A percentile compares a stretch with the other conserved stretches of the same genome.
phyloP scores from a whole-genome alignment of 2,329 filamentous ascomycete species.

The Pseudophaeomoniella oleicola region DNA sequence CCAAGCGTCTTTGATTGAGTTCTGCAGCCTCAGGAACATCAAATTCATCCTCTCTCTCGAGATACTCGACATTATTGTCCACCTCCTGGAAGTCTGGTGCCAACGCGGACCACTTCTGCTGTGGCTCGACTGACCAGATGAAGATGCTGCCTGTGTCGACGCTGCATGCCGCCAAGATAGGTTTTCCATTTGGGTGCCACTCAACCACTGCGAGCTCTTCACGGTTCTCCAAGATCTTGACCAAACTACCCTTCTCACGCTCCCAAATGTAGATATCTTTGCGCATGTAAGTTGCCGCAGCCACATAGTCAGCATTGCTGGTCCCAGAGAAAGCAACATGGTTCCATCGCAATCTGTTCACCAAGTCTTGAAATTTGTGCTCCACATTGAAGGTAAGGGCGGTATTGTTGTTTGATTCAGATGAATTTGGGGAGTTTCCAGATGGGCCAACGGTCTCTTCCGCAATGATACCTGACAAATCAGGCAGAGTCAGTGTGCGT shows the following conservation, averaged over 20 bases:
- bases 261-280: slow-evolving; percentile 99
- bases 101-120: slow-evolving; percentile 92
- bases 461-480: slow-evolving; percentile 34
- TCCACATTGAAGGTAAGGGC: slow-evolving; percentile 50
- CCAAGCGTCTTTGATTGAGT: slow-evolving; percentile 76
- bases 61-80: slow-evolving; percentile 95
- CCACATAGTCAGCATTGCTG: slow-evolving; percentile 58
- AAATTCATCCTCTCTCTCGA: slow-evolving; percentile 92
- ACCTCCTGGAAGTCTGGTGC: slow-evolving; percentile 96
- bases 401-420: slow-evolving; percentile 44
- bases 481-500: slow-evolving; percentile 77
- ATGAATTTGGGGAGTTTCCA: slow-evolving; percentile 4
- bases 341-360: slow-evolving; percentile 92
- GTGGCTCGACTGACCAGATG: slow-evolving; percentile 89
- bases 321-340: slow-evolving; percentile 80
- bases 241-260: slow-evolving; percentile 77
- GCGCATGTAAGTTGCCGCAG: slow-evolving; percentile 94
- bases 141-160: slow-evolving; percentile 88
- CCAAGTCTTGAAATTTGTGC: slow-evolving; percentile 96
- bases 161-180: slow-evolving; percentile 79
- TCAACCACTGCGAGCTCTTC: slow-evolving; percentile 95
- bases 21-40: slow-evolving; percentile 83
- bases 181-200: slow-evolving; percentile 73
- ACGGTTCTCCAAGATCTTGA: slow-evolving; percentile 92
- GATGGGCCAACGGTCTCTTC: not conserved